A percentile compares a stretch with the other conserved stretches of the same genome.
phyloP scores from a whole-genome alignment of 768 basidiomycete genomes.

The Termitomyces sp. region DNA sequence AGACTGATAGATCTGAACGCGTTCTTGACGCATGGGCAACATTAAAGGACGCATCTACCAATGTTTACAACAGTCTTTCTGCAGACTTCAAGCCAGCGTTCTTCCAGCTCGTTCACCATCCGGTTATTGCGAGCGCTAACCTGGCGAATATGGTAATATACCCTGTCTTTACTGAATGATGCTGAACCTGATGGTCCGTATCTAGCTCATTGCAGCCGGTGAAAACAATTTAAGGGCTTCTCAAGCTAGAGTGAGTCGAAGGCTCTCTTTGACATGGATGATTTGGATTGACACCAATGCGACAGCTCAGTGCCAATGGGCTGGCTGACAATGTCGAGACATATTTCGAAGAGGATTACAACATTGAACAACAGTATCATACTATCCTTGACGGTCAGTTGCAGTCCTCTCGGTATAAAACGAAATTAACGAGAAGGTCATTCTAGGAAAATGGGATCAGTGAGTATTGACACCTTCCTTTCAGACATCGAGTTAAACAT shows the following conservation, averaged over 20 bases:
- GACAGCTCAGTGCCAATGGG: constrained; percentile 49
- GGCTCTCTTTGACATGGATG: not conserved
- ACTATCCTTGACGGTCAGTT: constrained; percentile 45
- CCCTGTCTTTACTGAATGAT: not conserved
- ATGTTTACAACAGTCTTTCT: constrained; percentile 47
- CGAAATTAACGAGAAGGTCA: not conserved
- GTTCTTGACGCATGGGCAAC: constrained; percentile 47
- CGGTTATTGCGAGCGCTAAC: constrained; percentile 55
- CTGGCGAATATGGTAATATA: constrained; percentile 45
- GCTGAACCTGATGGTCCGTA: not conserved
- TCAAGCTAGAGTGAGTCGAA: constrained; percentile 45
- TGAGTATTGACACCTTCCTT: constrained; percentile 14
- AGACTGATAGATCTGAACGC: constrained; percentile 46
- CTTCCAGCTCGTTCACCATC: constrained; percentile 58
- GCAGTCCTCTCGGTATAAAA: not conserved
- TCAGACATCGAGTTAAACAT: not conserved
- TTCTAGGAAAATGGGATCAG: constrained; percentile 62
- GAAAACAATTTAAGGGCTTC: constrained; percentile 56
- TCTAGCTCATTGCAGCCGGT: constrained; percentile 50
- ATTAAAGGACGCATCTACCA: constrained; percentile 24
- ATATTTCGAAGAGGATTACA: constrained; percentile 58
- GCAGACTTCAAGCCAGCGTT: constrained; percentile 48
- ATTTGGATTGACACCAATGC: not conserved
- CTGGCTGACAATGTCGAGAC: constrained; percentile 50
- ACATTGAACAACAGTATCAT: constrained; percentile 59